These are phyloP conservation scores for Pouteria glomerata DNA, from an alignment of 148 eudicot genomes.

Conservation along the genomic window DNA sequence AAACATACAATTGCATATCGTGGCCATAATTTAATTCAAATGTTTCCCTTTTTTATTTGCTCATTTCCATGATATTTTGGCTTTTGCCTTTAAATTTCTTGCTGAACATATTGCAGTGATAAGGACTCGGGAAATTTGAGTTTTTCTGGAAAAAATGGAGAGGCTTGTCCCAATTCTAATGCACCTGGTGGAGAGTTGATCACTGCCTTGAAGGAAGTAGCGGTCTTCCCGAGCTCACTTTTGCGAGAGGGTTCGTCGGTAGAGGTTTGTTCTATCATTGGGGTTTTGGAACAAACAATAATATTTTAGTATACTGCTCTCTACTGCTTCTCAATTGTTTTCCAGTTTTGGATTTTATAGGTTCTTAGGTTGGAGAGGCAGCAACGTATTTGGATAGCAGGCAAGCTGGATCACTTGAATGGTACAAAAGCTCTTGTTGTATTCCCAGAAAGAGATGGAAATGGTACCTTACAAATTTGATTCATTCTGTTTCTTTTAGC, in stretches of 20 bases:
- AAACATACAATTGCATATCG: background rate
- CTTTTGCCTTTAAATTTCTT: background rate
- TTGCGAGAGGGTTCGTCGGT: constrained; percentile 34
- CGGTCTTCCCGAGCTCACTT: constrained; percentile 17
- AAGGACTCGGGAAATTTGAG: constrained; percentile 7
- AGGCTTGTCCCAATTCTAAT: constrained; percentile 16
- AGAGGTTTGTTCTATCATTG: constrained; percentile 26
- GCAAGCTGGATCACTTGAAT: constrained; percentile 21
- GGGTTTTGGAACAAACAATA: background rate
- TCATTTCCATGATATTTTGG: background rate
- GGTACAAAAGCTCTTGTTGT: constrained; percentile 28
- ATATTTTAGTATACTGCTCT: background rate
- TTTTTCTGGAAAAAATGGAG: constrained; percentile 9
- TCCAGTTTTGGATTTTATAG: constrained; percentile 23
- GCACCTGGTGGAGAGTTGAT: constrained; percentile 4
- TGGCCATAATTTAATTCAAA: background rate
- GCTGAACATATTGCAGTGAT: constrained; percentile 18
- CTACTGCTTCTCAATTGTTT: background rate
- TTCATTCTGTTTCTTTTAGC: background rate
- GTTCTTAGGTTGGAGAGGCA: constrained; percentile 21
- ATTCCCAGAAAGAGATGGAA: constrained; percentile 17
- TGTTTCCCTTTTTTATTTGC: background rate
- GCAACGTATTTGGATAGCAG: constrained; percentile 23
- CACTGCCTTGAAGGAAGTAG: constrained; percentile 15
- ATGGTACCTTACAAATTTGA: constrained; percentile 10